Conservation (phyloP, 2,329 filamentous ascomycete species). For the Sphaerostilbella broomeana region DNA sequence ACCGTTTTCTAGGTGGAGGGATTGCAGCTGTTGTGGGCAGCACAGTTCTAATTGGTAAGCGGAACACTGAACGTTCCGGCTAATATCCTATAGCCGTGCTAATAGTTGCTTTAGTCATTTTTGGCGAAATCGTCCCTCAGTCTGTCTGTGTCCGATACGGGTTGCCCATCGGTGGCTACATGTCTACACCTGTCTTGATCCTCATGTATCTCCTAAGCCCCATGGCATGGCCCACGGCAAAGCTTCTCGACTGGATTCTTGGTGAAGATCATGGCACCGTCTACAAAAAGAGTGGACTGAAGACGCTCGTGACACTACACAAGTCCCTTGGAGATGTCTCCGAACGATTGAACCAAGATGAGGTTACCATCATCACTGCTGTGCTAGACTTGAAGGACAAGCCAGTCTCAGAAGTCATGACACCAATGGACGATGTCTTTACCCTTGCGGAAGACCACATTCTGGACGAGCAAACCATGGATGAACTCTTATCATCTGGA, state of each 20-base stretch:
- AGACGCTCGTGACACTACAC: slow-evolving; percentile 92
- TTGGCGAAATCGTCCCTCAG: slow-evolving; percentile 93
- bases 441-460: slow-evolving; percentile 94
- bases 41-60: slow-evolving; percentile 84
- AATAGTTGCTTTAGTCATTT: slow-evolving; percentile 65
- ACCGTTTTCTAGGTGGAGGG: slow-evolving; percentile 87
- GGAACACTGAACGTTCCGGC: slow-evolving; percentile 16
- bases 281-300: slow-evolving; percentile 96
- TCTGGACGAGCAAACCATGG: slow-evolving; percentile 89
- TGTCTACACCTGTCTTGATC: slow-evolving; percentile 76
- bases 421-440: slow-evolving; percentile 95
- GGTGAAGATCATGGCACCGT: slow-evolving; percentile 93
- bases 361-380: slow-evolving; percentile 97
- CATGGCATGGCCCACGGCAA: slow-evolving; percentile 89
- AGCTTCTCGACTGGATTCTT: slow-evolving; percentile 86
- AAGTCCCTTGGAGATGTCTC: slow-evolving; percentile 81
- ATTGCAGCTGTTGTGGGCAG: slow-evolving; percentile 91
- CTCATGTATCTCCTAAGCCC: slow-evolving; percentile 92
- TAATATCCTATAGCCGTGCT: slow-evolving; percentile 13
- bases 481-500: slow-evolving; percentile 83
- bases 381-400: slow-evolving; percentile 96
- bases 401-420: slow-evolving; percentile 93
- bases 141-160: slow-evolving; percentile 95
- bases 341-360: slow-evolving; percentile 90
- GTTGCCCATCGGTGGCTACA: slow-evolving; percentile 87